Evolutionary conservation across 495 filamentous ascomycete species (phyloP), one percentile per base, ranked within the genome.

Genomic region (Neurospora cerealis): DNA sequence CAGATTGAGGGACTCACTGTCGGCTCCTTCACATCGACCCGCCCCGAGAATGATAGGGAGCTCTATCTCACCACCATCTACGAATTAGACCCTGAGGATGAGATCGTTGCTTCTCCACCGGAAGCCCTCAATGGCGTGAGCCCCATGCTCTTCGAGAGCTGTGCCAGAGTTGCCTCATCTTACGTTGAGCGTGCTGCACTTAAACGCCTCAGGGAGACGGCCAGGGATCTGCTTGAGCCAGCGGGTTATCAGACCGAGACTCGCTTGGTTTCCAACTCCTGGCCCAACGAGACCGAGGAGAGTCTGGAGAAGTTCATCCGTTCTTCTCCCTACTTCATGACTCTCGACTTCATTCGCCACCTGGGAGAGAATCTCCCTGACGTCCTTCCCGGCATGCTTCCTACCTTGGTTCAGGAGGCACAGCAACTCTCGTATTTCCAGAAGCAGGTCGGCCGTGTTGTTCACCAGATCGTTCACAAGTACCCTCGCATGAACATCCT

Each of bases 401-500:
- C 77, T 0, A 71, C 54, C 0, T 46, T 82, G 15, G 70, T 82
- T n/a, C 66, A 79, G 2, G 79, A 83, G 69, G 81, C 80, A 6
- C 73, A 76, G 11, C 73, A 82, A 36, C 71, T 83, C 19, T 66
- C 73, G 4, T 70, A 36, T 5, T 83, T 82, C 66, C 79, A 82
- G 44, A 73, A 72, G 6, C 80, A 84, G 37, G 38, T 85, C 5
- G 78, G 80, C 15, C 78, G 81, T 2, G 77, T 85, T 10, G 77
- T 78, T 24, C 73, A 74, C 46, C 84, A 86, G 74, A 82, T 85
- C 19, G 75, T 76, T 1, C 84, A 86, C 79, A 79, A 80, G 42
- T 83, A 83, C 38, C 79, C 84, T 8, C 75, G 72, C 9, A 84
- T 85, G 83, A 79, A 82, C n/a, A 80, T 86, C 38, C 78, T 86